Evolutionary conservation across 495 filamentous ascomycete species (phyloP), one percentile per base, ranked within the genome.

Genomic region (Usnea hakonensis): DNA sequence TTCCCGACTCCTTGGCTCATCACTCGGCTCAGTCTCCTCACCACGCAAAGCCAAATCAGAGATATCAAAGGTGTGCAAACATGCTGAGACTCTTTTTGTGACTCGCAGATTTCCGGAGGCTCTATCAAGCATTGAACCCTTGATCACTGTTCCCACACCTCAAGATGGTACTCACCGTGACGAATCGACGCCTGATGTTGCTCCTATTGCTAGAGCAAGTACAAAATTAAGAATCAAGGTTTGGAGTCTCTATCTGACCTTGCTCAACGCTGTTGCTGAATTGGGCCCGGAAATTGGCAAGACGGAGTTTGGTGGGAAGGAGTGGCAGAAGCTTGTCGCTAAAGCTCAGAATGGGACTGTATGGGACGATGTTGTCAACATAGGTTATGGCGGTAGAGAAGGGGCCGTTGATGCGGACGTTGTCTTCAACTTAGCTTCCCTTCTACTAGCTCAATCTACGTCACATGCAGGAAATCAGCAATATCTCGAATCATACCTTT

Each of bases 191-290:
- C 66, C 73, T 17, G 63, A 70, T 19, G 74, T 78, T 35, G 88
- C 90, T 46, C 89, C 89, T 4, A 85, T 96, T 56, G 84, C 85
- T 57, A 79, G 77, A 64, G 88, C 88, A 60, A 88, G 88, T 54
- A 80, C 85, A 57, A 86, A 84, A 43, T 90, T 88, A 61, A 80
- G 93, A 64, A 90, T 96, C 74, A 97, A 96, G 73, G 85, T 97
- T 59, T 98, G 95, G 95, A 95, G 90, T 73, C 80, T 98, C 67
- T 97, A 97, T 73, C 83, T 97, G 56, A 95, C 91, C 0, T 83
- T 97, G 30, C 80, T 97, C 38, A 95, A 96, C 75, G 89, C 89
- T 30, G 87, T 96, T 53, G 79, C 93, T 40, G 91, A 97, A 64
- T 78, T 97, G 66, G 90, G 89, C 21, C 75, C 86, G n/a, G 90